phyloP scores from a whole-genome alignment of 148 eudicot species.

The Rheum nobile region DNA sequence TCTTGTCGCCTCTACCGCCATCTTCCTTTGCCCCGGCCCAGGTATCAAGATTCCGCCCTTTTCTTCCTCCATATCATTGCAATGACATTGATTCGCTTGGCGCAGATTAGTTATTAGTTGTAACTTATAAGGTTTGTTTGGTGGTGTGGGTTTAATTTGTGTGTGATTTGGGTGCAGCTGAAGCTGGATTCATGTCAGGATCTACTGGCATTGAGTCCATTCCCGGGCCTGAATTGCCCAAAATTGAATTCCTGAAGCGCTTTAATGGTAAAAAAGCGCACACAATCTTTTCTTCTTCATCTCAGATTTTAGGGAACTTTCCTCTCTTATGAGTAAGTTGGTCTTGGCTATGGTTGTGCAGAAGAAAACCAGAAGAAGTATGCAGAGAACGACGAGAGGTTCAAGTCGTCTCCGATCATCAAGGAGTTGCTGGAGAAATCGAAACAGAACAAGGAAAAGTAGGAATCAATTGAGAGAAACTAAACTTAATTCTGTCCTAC shows the following conservation, averaged over 20 bases:
- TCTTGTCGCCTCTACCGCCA: constrained; percentile 43
- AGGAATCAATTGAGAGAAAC: background rate
- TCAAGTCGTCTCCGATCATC: constrained; percentile 76
- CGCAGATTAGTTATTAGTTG: too few relatives aligned
- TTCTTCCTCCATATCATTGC: background rate
- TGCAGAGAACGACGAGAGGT: constrained; percentile 76
- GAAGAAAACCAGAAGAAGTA: constrained; percentile 86
- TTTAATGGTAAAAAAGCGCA: constrained; percentile 39
- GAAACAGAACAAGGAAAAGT: constrained; percentile 76
- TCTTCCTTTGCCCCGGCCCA: constrained; percentile 48
- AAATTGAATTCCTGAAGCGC: constrained; percentile 53
- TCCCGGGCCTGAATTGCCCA: constrained; percentile 83
- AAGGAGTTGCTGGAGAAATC: constrained; percentile 74
- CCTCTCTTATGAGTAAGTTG: background rate
- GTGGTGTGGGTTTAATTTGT: background rate
- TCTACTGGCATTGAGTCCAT: constrained; percentile 62
- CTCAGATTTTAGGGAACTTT: background rate
- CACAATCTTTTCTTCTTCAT: background rate
- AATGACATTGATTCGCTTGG: background rate
- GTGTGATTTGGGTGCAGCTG: constrained; percentile 36
- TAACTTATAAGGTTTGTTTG: background rate
- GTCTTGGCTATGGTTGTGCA: constrained; percentile 18
- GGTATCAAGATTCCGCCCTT: constrained; percentile 22
- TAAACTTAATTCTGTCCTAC: background rate
- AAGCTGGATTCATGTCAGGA: constrained; percentile 86